Evolutionary conservation across 192 early-diverging fungal species (phyloP), one percentile per base, ranked within the genome.

Genomic region (Diversispora epigaea): DNA sequence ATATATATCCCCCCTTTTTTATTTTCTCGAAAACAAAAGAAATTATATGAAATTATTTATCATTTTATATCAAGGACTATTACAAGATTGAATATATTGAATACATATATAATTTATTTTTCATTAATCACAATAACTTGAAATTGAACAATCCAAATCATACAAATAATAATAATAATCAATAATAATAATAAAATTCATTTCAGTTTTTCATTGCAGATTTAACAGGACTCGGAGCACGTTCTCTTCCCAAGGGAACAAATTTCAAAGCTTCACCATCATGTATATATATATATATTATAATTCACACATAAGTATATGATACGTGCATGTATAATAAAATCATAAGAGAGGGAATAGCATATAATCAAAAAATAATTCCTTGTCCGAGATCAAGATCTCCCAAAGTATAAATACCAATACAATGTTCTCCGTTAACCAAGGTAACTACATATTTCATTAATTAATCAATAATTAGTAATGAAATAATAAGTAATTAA

Each of bases 361-460:
- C n/a, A 61, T 74, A 41, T 74, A 74, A 74, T 74, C 73, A 52
- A 64, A n/a, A n/a, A 75, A 75, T 52, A 75, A 64, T 54, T 75
- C 73, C 73, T 41, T 63, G 25, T 7, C 73, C 73, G 22, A 61
- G 73, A 19, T 64, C 49, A 12, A 75, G 47, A 64, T 64, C 61
- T 17, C 21, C 15, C 14, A 43, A 32, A 6, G 73, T 61, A 47
- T 75, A 75, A 19, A 75, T 64, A n/a, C 61, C 73, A 64, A 75
- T 75, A 64, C 61, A 61, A 65, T 75, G 73, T 50, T 75, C 73
- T 0, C 73, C 62, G 40, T 75, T 75, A n/a, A 65, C 73, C 45
- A 75, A 54, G 15, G 49, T 75, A 7, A 75, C 61, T 75, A 40
- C 44, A 54, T 10, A 25, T 49, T 4, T 9, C 22, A 11, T 10